Base-by-base conservation (phyloP, 441 rosid genomes). In the Viola pubescens region DNA sequence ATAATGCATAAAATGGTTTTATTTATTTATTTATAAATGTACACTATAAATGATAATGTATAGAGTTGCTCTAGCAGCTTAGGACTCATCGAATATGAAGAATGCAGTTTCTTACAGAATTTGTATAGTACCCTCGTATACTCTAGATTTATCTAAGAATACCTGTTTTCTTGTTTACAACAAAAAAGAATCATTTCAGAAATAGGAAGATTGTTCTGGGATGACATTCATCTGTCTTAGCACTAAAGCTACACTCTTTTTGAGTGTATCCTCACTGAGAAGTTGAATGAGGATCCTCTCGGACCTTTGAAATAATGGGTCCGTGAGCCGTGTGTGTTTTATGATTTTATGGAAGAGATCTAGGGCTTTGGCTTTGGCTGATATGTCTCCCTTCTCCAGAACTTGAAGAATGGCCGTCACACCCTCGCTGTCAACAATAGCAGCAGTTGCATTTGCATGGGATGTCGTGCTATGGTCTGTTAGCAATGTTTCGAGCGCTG, bases 161-260 rank as follows among this genome's bases (percentile, higher is more conserved):
- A 19, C 26, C 2, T 26, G 34, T 26, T 26, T 26, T 26, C 2
- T 0, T 26, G 34, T 26, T 26, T 26, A 26, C 34, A 26, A 26
- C 34, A 26, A 26, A 26, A 26, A 26, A 26, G 34, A 26, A 26
- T 26, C 2, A 26, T 0, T 26, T 79, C 68, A 79, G 72, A 82
- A 79, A 62, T 77, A 82, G 38, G 84, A 82, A 11, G 87, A 82
- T 62, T 82, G 87, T 7, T 79, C 77, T 1, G 84, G 87, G 53
- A 82, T 65, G 66, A 75, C 11, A 5, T 62, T 50, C 83, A 82
- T 79, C 56, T 75, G 77, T 59, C 57, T 60, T 55, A 79, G 82
- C 64, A 77, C 80, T 43, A 71, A 60, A 34, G 82, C 86, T 42
- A 69, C 80, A 60, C 73, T 75, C 68, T 79, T 81, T 66, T 54